phyloP scores from a whole-genome alignment of 306 rosid species.

The Quercus rubra region DNA sequence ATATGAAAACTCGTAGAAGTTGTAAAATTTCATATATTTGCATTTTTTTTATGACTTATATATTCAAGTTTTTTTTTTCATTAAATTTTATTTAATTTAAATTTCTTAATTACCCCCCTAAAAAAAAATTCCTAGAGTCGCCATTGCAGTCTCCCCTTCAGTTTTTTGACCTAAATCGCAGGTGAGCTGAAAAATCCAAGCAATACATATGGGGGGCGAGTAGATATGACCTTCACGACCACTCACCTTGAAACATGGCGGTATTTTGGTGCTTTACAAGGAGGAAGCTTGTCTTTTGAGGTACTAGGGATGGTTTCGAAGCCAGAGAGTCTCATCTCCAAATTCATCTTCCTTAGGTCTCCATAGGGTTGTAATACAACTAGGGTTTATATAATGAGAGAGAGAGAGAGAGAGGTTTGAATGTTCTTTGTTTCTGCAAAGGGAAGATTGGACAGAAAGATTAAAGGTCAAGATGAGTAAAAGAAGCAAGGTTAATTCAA shows the following conservation, averaged over 20 bases:
- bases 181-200: slow-evolving; percentile 46
- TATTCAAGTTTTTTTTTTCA: no score
- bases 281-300: not conserved
- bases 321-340: not conserved
- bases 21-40: no score
- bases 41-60: no score
- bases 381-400: not conserved
- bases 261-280: slow-evolving; percentile 12
- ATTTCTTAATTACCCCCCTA: no score
- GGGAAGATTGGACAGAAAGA: no score
- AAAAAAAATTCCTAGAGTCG: no score
- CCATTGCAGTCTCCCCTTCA: slow-evolving; percentile 6
- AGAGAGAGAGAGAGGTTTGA: no score
- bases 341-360: not conserved
- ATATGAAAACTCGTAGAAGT: no score
- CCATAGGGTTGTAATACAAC: not conserved
- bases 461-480: no score
- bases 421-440: no score
- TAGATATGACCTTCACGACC: slow-evolving; percentile 40
- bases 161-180: slow-evolving; percentile 40
- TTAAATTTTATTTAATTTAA: no score
- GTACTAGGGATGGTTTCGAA: not conserved
- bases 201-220: slow-evolving; percentile 39
- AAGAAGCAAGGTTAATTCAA: no score
- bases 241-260: slow-evolving; percentile 23